Percentiles rank a stretch among this genome's conserved stretches.
phyloP scores from a whole-genome alignment of 805 yeast species.

The Peterozyma toletana region DNA sequence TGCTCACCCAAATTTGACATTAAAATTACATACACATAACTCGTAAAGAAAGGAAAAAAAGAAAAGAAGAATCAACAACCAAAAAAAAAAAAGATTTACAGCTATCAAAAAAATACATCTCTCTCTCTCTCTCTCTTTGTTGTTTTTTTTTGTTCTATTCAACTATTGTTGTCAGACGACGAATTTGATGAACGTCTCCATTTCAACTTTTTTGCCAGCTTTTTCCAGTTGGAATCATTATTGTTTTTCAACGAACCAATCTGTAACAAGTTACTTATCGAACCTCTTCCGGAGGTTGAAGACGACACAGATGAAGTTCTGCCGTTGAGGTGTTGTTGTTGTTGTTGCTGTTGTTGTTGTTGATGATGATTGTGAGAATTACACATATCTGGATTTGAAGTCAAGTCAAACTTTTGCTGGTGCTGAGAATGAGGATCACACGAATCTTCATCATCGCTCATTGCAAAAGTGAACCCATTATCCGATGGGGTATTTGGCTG shows the following conservation, averaged over 20 bases:
- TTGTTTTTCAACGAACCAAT: neutral
- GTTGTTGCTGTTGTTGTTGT: neutral
- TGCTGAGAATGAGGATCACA: neutral
- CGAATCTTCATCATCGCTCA: slow-evolving; percentile 7
- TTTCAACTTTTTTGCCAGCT: slow-evolving; percentile 16
- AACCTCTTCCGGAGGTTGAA: slow-evolving; percentile 20
- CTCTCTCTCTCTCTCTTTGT: no score
- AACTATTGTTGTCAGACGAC: neutral
- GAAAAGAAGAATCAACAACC: no score
- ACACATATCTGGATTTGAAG: neutral
- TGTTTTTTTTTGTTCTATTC: no score
- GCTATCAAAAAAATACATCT: no score
- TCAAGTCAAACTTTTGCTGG: neutral
- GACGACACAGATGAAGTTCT: slow-evolving; percentile 8
- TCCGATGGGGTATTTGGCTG: neutral
- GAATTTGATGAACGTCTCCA: slow-evolving; percentile 22
- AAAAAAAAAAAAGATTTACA: no score
- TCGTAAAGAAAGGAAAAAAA: no score
- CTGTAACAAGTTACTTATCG: slow-evolving; percentile 5
- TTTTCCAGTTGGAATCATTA: slow-evolving; percentile 10
- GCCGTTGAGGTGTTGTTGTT: neutral
- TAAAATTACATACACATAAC: no score
- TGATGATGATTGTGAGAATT: neutral
- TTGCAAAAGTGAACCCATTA: slow-evolving; percentile 5
- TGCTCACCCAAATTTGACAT: no score